Base-by-base conservation (phyloP, 1,284 basidiomycete species). In the Papiliotrema flavescens region DNA sequence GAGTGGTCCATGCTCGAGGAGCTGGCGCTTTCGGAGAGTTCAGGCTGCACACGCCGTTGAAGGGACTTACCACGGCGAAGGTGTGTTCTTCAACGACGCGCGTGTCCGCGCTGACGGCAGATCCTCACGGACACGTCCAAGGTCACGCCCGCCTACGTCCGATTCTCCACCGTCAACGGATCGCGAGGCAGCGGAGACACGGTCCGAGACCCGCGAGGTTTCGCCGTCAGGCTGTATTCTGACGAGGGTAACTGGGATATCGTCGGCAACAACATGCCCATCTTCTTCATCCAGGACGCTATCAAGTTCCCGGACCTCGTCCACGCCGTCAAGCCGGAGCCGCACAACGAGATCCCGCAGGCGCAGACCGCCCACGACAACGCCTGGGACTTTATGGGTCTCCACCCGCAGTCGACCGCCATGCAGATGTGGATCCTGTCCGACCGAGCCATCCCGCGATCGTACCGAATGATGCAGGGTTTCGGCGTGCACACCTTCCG, bases 361-460 rank as follows among this genome's bases (percentile, higher is more conserved):
- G 79, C 77, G 15, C 78, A 79, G 60, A 78, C 77, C 0, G 76
- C 74, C 51, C 74, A 76, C 53, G 88, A 91, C 71, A 90, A 89
- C 67, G 87, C 89, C 59, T 90, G 88, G 88, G 89, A 90, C 67
- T 89, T 85, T 63, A 65, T 71, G 47, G 65, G 60, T 15, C 61
- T 87, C 79, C 84, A 62, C 56, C 69, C 75, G 23, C 78, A 80
- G 57, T 73, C 77, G 0, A 81, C 86, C 0, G 85, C 89, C 67
- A 90, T 89, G 86, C 78, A 88, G 9, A 84, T 86, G 45, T 91
- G 89, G 89, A 80, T 80, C 28, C 85, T 92, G 82, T 88, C 86
- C 3, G 89, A 93, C 69, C 83, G 89, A 58, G 84, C 82, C 54
- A 80, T 92, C 55, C 90, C 90, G 14, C 83, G 88, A 32, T 89